These are phyloP conservation scores for Teratosphaeria viscida DNA, from an alignment of 2,329 filamentous ascomycete species.

Conservation along the genomic window DNA sequence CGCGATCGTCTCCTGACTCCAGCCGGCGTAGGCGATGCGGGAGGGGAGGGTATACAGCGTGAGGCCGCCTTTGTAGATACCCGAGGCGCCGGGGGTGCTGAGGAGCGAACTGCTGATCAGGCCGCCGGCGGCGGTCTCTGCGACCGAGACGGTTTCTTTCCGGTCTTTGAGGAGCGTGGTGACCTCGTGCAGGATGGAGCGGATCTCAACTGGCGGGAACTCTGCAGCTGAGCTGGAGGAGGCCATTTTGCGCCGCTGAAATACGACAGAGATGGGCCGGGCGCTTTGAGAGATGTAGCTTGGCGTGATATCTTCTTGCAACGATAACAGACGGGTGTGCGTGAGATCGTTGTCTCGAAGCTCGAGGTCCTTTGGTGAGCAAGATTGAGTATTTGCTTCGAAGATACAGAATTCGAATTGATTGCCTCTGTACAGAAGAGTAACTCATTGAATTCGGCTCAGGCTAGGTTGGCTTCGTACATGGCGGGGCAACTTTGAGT, in stretches of 20 bases:
- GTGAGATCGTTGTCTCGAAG: background rate
- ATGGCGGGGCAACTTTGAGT: no score
- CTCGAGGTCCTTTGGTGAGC: background rate
- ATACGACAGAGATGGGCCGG: background rate
- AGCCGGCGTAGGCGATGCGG: slow-evolving; percentile 49
- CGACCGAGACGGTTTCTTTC: slow-evolving; percentile 49
- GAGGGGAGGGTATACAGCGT: slow-evolving; percentile 52
- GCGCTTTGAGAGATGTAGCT: background rate
- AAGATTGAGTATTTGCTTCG: background rate
- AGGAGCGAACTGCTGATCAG: slow-evolving; percentile 51
- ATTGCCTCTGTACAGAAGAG: background rate
- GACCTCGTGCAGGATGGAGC: slow-evolving; percentile 39
- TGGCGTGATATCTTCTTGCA: background rate
- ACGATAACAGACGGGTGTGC: background rate
- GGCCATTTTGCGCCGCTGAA: background rate
- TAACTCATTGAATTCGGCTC: background rate
- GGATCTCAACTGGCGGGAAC: slow-evolving; percentile 35
- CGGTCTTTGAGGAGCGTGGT: slow-evolving; percentile 43
- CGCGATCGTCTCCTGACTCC: slow-evolving; percentile 45
- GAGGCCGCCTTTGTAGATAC: slow-evolving; percentile 51
- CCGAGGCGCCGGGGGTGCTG: slow-evolving; percentile 47
- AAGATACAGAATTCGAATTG: background rate
- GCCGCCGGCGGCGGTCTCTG: slow-evolving; percentile 54
- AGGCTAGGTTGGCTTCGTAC: no score
- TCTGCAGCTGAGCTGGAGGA: background rate